Percentiles rank a stretch among this genome's conserved stretches.
Conservation (phyloP, 2,329 filamentous ascomycete species). For the Neophaeococcomyces aloes region DNA sequence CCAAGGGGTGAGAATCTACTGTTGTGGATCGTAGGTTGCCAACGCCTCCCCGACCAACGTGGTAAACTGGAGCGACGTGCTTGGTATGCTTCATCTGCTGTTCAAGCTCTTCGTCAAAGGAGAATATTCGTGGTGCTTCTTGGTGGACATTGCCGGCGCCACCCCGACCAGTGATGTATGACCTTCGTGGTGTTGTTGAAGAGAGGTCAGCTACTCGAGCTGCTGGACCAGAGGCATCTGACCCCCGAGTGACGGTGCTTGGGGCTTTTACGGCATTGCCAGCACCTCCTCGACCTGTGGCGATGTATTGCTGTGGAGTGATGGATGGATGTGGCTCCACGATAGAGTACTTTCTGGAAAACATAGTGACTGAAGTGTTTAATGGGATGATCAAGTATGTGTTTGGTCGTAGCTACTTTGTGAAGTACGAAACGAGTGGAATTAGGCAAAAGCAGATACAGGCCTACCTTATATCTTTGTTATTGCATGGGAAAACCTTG, state of each 20-base stretch:
- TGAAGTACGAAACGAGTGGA: no score
- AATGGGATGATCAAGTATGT: no score
- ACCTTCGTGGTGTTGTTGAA: constrained; percentile 31
- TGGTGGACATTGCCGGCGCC: constrained; percentile 47
- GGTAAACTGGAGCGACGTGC: constrained; percentile 50
- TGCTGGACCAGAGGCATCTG: constrained; percentile 35
- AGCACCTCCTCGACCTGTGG: constrained; percentile 47
- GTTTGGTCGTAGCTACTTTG: no score
- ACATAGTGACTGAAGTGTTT: constrained; percentile 16
- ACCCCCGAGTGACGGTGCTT: constrained; percentile 39
- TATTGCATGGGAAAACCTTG: not conserved
- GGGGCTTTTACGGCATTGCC: constrained; percentile 47
- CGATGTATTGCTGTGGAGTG: constrained; percentile 38
- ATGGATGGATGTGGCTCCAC: constrained; percentile 53
- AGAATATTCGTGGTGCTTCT: constrained; percentile 47
- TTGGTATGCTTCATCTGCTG: constrained; percentile 43
- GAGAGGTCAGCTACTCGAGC: constrained; percentile 36
- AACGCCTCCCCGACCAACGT: constrained; percentile 52
- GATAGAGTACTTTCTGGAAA: constrained; percentile 41
- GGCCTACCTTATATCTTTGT: not conserved
- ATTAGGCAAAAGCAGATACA: not conserved
- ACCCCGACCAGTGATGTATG: constrained; percentile 41
- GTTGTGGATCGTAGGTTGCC: constrained; percentile 35
- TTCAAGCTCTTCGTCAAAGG: constrained; percentile 56
- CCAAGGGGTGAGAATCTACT: not conserved